Conservation (phyloP, 2,329 filamentous ascomycete genomes). For the Septoria linicola region DNA sequence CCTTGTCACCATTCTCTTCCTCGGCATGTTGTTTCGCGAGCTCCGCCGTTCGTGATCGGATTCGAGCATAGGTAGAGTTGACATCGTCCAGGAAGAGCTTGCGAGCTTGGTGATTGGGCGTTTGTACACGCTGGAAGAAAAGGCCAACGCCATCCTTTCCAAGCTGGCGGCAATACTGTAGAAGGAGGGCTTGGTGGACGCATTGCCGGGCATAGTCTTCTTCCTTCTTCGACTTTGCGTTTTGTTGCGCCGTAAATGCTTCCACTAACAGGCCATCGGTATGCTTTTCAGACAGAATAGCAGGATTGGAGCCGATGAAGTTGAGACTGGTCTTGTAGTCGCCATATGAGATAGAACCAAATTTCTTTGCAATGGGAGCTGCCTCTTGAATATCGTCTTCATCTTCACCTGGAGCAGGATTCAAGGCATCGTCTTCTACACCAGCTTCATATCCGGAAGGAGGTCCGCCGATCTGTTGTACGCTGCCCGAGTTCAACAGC, state of each 20-base stretch:
- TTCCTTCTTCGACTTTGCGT: slow-evolving; percentile 54
- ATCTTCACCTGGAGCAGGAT: slow-evolving; percentile 45
- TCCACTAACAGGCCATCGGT: slow-evolving; percentile 88
- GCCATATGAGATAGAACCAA: slow-evolving; percentile 72
- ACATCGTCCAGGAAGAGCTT: slow-evolving; percentile 93
- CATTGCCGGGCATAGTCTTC: slow-evolving; percentile 74
- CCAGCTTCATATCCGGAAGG: slow-evolving; percentile 62
- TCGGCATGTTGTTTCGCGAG: slow-evolving; percentile 62
- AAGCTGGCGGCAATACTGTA: slow-evolving; percentile 92
- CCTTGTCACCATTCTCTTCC: slow-evolving; percentile 64
- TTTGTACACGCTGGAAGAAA: slow-evolving; percentile 96
- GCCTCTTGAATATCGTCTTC: slow-evolving; percentile 75
- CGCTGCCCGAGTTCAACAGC: slow-evolving; percentile 37
- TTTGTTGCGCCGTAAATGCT: slow-evolving; percentile 84
- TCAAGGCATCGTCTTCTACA: slow-evolving; percentile 52
- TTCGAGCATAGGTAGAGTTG: slow-evolving; percentile 78
- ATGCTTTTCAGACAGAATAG: slow-evolving; percentile 78
- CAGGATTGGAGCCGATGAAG: slow-evolving; percentile 76
- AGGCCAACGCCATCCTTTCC: slow-evolving; percentile 83
- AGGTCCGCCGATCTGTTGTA: slow-evolving; percentile 52
- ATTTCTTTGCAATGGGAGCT: slow-evolving; percentile 74
- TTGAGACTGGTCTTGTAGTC: slow-evolving; percentile 72
- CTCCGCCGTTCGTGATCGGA: slow-evolving; percentile 72
- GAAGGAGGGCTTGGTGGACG: slow-evolving; percentile 86
- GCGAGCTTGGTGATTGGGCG: slow-evolving; percentile 81